A percentile compares a stretch with the other conserved stretches of the same genome.
phyloP scores from a whole-genome alignment of 1,284 basidiomycete species.

The Apiotrichum akiyoshidainum region DNA sequence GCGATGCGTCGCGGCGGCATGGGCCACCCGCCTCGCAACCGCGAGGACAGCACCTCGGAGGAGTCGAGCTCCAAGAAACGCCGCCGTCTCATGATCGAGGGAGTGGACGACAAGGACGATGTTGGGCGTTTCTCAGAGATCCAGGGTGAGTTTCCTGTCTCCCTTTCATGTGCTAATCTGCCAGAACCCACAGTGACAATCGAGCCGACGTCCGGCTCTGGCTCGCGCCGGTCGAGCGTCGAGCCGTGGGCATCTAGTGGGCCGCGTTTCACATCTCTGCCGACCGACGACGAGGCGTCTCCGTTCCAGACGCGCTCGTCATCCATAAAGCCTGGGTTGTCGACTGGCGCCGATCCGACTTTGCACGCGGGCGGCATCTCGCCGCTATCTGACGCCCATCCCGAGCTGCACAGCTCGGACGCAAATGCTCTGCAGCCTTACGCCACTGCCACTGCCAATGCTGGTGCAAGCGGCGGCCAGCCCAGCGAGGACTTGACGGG shows the following conservation, averaged over 20 bases:
- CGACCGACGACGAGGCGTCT: slow-evolving; percentile 36
- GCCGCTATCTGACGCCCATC: slow-evolving; percentile 27
- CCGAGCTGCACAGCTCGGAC: slow-evolving; percentile 12
- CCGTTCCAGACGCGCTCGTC: slow-evolving; percentile 19
- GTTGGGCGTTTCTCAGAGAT: slow-evolving; percentile 35
- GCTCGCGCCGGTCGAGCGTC: slow-evolving; percentile 11
- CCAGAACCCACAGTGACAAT: slow-evolving; percentile 9
- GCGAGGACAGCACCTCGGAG: slow-evolving; percentile 29
- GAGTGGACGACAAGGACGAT: slow-evolving; percentile 17
- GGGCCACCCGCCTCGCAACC: slow-evolving; percentile 19
- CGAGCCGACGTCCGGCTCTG: slow-evolving; percentile 14
- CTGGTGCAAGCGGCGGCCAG: not conserved
- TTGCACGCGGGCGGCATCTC: slow-evolving; percentile 27
- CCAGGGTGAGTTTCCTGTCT: slow-evolving; percentile 27
- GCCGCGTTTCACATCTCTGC: slow-evolving; percentile 38
- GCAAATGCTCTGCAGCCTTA: slow-evolving; percentile 22
- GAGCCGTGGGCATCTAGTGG: slow-evolving; percentile 25
- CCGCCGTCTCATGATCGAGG: slow-evolving; percentile 42
- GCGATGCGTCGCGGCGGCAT: slow-evolving; percentile 38
- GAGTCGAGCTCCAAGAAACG: slow-evolving; percentile 38
- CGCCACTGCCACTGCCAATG: not conserved
- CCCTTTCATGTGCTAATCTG: not conserved
- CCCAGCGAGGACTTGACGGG: slow-evolving; percentile 9
- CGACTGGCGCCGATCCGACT: slow-evolving; percentile 27
- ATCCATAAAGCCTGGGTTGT: slow-evolving; percentile 11